Evolutionary conservation across 2,329 filamentous ascomycete species (phyloP).

Genomic region (Sporothrix protearum): DNA sequence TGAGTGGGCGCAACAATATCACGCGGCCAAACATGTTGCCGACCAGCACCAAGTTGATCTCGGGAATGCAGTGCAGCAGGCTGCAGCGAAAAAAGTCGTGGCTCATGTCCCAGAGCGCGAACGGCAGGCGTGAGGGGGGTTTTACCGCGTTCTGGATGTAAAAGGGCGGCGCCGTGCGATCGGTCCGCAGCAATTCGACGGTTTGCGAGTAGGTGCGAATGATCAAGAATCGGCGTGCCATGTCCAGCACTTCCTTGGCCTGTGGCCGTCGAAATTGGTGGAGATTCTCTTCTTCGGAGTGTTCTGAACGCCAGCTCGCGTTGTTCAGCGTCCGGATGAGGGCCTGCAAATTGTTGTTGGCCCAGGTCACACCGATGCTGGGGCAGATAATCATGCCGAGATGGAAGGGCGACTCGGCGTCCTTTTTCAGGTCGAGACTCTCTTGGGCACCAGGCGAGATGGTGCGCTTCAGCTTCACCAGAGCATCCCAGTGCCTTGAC

Average conservation of each 20-base stretch:
- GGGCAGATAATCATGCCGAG: conserved; percentile 25
- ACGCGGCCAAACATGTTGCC: conserved; percentile 66
- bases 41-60: conserved; percentile 65
- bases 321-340: conserved; percentile 15
- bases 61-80: conserved; percentile 62
- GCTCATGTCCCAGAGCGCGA: conserved; percentile 35
- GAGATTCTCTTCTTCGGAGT: neutral
- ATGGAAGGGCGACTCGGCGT: neutral
- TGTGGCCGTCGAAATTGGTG: conserved; percentile 9
- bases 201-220: conserved; percentile 50
- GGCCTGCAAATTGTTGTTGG: neutral
- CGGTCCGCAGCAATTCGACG: conserved; percentile 45
- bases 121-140: conserved; percentile 31
- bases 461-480: neutral
- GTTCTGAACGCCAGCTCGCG: conserved; percentile 2
- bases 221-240: conserved; percentile 34
- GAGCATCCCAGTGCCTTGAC: conserved; percentile 10
- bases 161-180: conserved; percentile 22
- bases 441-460: neutral
- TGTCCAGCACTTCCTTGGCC: conserved; percentile 19
- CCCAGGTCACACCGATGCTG: conserved; percentile 20
- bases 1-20: conserved; percentile 58
- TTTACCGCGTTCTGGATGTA: conserved; percentile 34
- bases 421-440: neutral
- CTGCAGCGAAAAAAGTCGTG: conserved; percentile 48